Evolutionary conservation across 2,329 filamentous ascomycete genomes (phyloP).

Genomic region (Diaporthe nobilis): DNA sequence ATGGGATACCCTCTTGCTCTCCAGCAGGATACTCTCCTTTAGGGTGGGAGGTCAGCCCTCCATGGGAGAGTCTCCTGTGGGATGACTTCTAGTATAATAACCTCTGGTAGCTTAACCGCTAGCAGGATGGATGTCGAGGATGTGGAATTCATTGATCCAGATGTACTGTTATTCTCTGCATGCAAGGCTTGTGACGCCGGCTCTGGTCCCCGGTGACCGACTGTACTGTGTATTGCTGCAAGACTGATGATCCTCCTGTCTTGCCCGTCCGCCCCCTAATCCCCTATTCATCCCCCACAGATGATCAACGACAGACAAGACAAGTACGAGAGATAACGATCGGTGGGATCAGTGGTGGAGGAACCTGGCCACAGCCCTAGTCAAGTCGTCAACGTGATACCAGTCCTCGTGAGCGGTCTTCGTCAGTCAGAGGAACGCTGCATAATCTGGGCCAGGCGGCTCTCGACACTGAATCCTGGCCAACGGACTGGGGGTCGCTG

Average conservation of each 20-base stretch:
- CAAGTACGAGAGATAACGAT: conserved; percentile 29
- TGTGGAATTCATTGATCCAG: background rate
- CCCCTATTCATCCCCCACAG: conserved; percentile 27
- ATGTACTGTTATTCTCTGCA: background rate
- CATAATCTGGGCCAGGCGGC: conserved; percentile 25
- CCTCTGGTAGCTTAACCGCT: background rate
- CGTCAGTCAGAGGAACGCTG: background rate
- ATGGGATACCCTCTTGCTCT: background rate
- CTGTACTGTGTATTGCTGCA: background rate
- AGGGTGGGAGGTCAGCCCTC: background rate
- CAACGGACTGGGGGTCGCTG: conserved; percentile 3
- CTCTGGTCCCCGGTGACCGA: conserved; percentile 19
- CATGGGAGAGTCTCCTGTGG: background rate
- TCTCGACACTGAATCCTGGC: background rate
- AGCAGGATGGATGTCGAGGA: background rate
- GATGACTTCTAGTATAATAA: background rate
- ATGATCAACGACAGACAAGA: conserved; percentile 15
- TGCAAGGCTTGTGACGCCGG: conserved; percentile 8
- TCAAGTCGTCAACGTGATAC: conserved; percentile 25
- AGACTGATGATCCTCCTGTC: conserved; percentile 20
- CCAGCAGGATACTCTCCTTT: background rate
- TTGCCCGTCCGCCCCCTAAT: conserved; percentile 10
- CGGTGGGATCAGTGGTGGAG: conserved; percentile 22
- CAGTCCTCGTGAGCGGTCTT: conserved; percentile 15
- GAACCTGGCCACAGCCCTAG: background rate